A percentile compares a stretch with the other conserved stretches of the same genome.
phyloP scores from a whole-genome alignment of 805 yeast genomes.

The Vanderwaltozyma polyspora region DNA sequence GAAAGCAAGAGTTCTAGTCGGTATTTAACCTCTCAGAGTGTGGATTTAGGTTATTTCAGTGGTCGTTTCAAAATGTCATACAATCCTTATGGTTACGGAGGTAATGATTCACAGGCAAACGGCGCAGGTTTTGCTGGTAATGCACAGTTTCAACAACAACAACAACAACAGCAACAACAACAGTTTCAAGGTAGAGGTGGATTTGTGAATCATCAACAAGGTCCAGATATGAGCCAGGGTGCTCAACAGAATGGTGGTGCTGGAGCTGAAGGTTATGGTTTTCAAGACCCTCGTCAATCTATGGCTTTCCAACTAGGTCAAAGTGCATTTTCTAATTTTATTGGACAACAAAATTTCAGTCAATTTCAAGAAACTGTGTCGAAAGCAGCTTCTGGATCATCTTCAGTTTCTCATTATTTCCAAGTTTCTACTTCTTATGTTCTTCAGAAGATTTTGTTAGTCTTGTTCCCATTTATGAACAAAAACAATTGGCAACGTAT shows the following conservation, averaged over 20 bases:
- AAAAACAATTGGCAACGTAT: slow-evolving; percentile 70
- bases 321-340: slow-evolving; percentile 46
- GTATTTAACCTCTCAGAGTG: no score
- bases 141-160: neutral
- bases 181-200: slow-evolving; percentile 15
- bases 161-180: neutral
- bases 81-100: no score
- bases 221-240: neutral
- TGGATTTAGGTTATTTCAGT: no score
- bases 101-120: no score
- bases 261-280: no score
- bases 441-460: slow-evolving; percentile 53
- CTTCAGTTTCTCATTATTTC: slow-evolving; percentile 73
- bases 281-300: slow-evolving; percentile 70
- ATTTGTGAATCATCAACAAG: slow-evolving; percentile 26
- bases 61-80: no score
- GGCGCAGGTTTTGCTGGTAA: neutral
- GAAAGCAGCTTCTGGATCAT: slow-evolving; percentile 25
- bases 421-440: slow-evolving; percentile 88
- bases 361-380: slow-evolving; percentile 39
- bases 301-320: slow-evolving; percentile 85
- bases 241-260: neutral
- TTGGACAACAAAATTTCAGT: slow-evolving; percentile 47
- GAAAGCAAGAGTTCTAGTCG: no score
- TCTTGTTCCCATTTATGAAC: slow-evolving; percentile 74